Percentiles rank a stretch among this genome's conserved stretches.
Conservation (phyloP, 352 stramenopile species). For the Pythium rishiriense region DNA sequence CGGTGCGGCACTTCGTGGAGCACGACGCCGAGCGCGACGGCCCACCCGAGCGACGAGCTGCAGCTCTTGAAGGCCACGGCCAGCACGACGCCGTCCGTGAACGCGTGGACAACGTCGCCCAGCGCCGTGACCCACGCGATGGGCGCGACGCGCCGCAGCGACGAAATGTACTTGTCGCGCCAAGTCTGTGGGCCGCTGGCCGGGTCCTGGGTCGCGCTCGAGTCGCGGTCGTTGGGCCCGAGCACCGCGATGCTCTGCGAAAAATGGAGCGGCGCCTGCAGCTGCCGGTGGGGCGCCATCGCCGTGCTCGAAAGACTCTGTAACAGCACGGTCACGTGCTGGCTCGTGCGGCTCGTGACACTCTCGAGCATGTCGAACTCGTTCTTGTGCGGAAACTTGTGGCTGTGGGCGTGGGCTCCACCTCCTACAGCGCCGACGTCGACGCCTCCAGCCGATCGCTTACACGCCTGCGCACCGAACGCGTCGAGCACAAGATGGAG, state of each 20-base stretch:
- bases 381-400: slow-evolving; percentile 1
- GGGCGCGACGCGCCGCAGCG: slow-evolving; percentile 19
- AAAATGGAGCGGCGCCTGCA: not conserved
- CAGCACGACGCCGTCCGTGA: slow-evolving; percentile 36
- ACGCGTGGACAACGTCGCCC: slow-evolving; percentile 35
- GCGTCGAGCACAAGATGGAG: slow-evolving; percentile 30
- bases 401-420: slow-evolving; percentile 5
- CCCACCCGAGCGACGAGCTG: slow-evolving; percentile 32
- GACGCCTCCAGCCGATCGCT: not conserved
- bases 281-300: not conserved
- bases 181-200: slow-evolving; percentile 1
- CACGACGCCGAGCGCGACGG: slow-evolving; percentile 31
- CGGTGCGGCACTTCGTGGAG: slow-evolving; percentile 38
- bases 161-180: slow-evolving; percentile 24
- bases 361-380: slow-evolving; percentile 20
- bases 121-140: slow-evolving; percentile 36
- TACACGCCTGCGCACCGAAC: slow-evolving; percentile 21
- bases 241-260: slow-evolving; percentile 11
- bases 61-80: slow-evolving; percentile 36
- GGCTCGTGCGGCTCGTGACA: slow-evolving; percentile 10
- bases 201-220: not conserved
- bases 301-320: slow-evolving; percentile 12
- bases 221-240: slow-evolving; percentile 7
- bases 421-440: not conserved
- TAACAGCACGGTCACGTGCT: slow-evolving; percentile 11